These are phyloP conservation scores for Bonia amplexicaulis DNA, from an alignment of 176 grass and related monocot genomes.

Conservation along the genomic window DNA sequence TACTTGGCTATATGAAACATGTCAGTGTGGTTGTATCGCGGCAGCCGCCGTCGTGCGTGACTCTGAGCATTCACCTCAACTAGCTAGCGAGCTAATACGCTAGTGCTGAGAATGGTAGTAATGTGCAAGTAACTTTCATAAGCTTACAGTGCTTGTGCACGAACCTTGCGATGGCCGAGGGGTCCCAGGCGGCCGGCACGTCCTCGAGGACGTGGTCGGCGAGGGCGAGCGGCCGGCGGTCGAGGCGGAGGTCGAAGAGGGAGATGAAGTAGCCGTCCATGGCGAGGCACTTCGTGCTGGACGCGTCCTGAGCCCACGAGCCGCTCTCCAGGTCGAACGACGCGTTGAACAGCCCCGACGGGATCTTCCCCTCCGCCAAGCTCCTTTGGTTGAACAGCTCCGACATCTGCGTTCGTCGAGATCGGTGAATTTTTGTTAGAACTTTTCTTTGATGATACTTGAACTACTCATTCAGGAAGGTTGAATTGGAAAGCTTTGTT, in stretches of 20 bases:
- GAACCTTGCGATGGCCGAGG: slow-evolving; percentile 65
- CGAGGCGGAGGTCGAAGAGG: slow-evolving; percentile 74
- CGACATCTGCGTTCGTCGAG: slow-evolving; percentile 64
- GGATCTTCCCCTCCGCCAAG: slow-evolving; percentile 72
- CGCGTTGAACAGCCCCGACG: slow-evolving; percentile 77
- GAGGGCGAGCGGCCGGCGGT: slow-evolving; percentile 42
- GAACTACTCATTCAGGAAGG: background rate
- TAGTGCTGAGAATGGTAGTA: background rate
- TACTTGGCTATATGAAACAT: background rate
- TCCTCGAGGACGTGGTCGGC: slow-evolving; percentile 41
- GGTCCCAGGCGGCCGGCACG: slow-evolving; percentile 69
- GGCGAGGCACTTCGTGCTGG: slow-evolving; percentile 67
- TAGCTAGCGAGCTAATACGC: background rate
- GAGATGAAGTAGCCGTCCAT: slow-evolving; percentile 96
- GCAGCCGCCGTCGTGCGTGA: background rate
- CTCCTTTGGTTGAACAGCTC: slow-evolving; percentile 84
- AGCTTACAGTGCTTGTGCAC: background rate
- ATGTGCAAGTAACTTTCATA: background rate
- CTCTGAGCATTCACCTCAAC: background rate
- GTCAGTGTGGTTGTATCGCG: background rate
- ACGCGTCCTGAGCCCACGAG: slow-evolving; percentile 66
- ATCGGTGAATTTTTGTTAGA: background rate
- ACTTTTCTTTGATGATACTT: background rate
- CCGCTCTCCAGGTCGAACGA: slow-evolving; percentile 67
- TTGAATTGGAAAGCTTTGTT: background rate